Percentiles rank a stretch among this genome's conserved stretches.
Evolutionary conservation across 805 yeast species (phyloP).

Genomic region (Metschnikowia borealis): DNA sequence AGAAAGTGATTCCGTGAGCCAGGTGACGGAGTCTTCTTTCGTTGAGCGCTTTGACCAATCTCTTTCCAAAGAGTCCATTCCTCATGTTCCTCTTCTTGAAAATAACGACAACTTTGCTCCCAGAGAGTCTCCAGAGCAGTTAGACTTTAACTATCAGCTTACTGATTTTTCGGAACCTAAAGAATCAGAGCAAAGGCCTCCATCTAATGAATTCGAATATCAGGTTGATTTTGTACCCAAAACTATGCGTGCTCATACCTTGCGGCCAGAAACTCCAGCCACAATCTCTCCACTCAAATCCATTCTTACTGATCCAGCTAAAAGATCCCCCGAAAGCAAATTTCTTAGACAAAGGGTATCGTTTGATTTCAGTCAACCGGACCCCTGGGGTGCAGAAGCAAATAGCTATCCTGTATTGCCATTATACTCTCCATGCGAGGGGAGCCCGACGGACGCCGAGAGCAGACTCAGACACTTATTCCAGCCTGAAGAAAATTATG

Average conservation of each 20-base stretch:
- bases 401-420: conserved; percentile 4
- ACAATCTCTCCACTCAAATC: neutral
- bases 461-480: neutral
- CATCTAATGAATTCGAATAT: neutral
- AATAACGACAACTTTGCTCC: conserved; percentile 1
- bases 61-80: neutral
- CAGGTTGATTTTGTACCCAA: neutral
- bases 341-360: neutral
- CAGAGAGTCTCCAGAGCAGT: neutral
- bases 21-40: neutral
- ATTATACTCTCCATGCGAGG: neutral
- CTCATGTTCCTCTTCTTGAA: neutral
- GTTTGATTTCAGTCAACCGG: conserved; percentile 3
- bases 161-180: no score
- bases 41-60: neutral
- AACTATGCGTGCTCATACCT: neutral
- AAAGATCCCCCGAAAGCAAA: neutral
- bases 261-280: neutral
- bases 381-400: conserved; percentile 4
- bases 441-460: neutral
- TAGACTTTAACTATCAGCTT: neutral
- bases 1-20: neutral
- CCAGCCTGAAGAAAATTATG: neutral
- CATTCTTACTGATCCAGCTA: neutral
- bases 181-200: neutral